Conservation (phyloP, 441 rosid species). For the Mallotus repandus region DNA sequence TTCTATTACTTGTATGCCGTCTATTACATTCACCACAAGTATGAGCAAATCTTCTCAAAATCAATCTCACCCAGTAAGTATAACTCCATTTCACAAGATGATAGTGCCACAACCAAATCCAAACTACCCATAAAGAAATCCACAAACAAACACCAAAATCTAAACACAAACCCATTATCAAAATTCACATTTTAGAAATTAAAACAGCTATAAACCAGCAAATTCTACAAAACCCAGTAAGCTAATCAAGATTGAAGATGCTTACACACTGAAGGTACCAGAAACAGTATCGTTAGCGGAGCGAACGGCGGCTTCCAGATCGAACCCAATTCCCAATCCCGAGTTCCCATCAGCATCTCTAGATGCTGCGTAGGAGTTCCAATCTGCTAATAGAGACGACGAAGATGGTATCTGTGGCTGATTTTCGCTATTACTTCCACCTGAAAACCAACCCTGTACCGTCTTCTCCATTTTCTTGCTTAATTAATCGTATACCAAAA, state of each 20-base stretch:
- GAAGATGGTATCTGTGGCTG: constrained; percentile 40
- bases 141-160: background rate
- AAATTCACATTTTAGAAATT: background rate
- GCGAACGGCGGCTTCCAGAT: constrained; percentile 81
- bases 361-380: constrained; percentile 80
- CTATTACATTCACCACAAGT: background rate
- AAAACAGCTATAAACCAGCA: background rate
- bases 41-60: background rate
- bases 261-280: constrained; percentile 90
- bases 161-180: background rate
- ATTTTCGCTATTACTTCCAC: constrained; percentile 39
- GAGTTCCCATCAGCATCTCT: constrained; percentile 40
- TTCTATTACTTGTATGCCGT: background rate
- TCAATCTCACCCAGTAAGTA: too few relatives aligned
- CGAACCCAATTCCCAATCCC: constrained; percentile 53
- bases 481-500: too few relatives aligned
- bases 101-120: background rate
- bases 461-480: too few relatives aligned
- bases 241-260: background rate
- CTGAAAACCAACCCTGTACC: constrained; percentile 51
- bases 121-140: background rate
- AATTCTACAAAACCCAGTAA: constrained; percentile 1
- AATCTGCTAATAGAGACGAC: constrained; percentile 73
- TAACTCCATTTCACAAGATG: too few relatives aligned
- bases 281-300: constrained; percentile 77